Evolutionary conservation across 148 eudicot genomes (phyloP).

Genomic region (Camellia sinensis): DNA sequence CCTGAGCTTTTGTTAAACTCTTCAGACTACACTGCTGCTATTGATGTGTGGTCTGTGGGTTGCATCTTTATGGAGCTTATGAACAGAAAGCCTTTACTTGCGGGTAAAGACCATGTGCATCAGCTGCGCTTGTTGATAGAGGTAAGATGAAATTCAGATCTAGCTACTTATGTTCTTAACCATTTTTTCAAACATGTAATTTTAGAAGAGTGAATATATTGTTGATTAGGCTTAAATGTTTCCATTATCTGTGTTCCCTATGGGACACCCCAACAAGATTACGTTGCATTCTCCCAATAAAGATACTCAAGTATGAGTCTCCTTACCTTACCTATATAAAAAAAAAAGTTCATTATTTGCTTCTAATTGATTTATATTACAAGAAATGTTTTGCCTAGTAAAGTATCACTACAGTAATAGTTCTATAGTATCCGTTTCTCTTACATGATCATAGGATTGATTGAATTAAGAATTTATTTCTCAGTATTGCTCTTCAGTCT

Average conservation of each 20-base stretch:
- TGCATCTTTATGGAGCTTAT: constrained; percentile 93
- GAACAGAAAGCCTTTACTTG: constrained; percentile 76
- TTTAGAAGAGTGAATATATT: neutral
- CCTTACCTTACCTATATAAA: too few relatives aligned
- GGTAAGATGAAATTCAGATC: constrained; percentile 35
- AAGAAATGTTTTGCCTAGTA: neutral
- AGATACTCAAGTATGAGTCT: too few relatives aligned
- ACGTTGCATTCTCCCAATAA: too few relatives aligned
- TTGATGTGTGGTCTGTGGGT: constrained; percentile 94
- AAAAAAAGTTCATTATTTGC: too few relatives aligned
- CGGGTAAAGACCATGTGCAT: constrained; percentile 81
- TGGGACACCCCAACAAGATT: too few relatives aligned
- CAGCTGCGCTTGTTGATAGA: constrained; percentile 83
- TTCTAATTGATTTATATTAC: neutral
- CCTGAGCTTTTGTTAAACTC: constrained; percentile 85
- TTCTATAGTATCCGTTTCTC: neutral
- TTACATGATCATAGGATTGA: neutral
- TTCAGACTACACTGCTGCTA: constrained; percentile 82
- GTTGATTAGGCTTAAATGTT: neutral
- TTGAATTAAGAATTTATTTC: neutral
- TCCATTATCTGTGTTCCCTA: too few relatives aligned
- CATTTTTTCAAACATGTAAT: neutral
- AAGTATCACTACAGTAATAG: neutral
- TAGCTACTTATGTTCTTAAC: neutral
- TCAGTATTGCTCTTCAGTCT: neutral